These are phyloP conservation scores for Pseudogymnoascus sp. DNA, from an alignment of 2,329 filamentous ascomycete genomes.

Conservation along the genomic window DNA sequence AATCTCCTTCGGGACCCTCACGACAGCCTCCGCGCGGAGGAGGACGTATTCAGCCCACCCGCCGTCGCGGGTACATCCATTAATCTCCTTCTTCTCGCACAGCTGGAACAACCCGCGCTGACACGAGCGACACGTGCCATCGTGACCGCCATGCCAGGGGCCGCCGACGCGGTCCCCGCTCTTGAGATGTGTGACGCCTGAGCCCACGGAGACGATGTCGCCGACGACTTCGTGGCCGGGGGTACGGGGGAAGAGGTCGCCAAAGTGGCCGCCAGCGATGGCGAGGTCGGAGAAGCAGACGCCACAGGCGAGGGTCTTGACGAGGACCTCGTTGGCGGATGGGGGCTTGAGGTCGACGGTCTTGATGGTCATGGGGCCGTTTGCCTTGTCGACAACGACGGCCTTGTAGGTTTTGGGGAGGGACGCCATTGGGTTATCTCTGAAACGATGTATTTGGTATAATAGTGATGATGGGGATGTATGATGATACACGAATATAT, in stretches of 20 bases:
- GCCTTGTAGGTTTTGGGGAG: conserved; percentile 61
- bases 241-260: conserved; percentile 49
- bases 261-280: conserved; percentile 41
- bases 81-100: conserved; percentile 54
- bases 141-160: conserved; percentile 61
- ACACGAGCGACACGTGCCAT: conserved; percentile 53
- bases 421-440: too few species aligned
- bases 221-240: conserved; percentile 69
- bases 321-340: conserved; percentile 49
- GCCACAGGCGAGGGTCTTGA: conserved; percentile 65
- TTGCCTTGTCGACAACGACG: conserved; percentile 47
- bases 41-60: conserved; percentile 59
- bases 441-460: too few species aligned
- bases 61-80: conserved; percentile 58
- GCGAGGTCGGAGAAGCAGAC: conserved; percentile 58
- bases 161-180: conserved; percentile 60
- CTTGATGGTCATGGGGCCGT: conserved; percentile 47
- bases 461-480: background rate
- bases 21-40: conserved; percentile 52
- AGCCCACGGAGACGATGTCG: conserved; percentile 52
- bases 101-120: conserved; percentile 57
- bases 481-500: background rate
- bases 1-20: conserved; percentile 44
- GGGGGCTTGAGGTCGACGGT: conserved; percentile 52
- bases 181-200: conserved; percentile 48